Conservation (phyloP, 1,284 basidiomycete species). For the Trametes pubescens region DNA sequence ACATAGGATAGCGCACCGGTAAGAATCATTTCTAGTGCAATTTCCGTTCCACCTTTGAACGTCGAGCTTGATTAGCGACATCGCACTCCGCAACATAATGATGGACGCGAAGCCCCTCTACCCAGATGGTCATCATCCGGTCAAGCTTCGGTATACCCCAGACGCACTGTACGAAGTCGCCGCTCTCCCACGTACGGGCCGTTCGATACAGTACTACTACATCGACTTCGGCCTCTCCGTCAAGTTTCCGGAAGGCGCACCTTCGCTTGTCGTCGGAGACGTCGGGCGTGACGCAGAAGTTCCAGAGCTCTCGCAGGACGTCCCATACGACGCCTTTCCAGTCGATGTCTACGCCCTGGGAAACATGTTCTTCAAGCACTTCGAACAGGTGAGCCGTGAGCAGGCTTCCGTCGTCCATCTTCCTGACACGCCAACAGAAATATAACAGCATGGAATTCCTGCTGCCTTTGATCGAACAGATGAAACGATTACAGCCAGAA, state of each 20-base stretch:
- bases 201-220: constrained; percentile 38
- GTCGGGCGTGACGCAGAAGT: constrained; percentile 37
- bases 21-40: not conserved
- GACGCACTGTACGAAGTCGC: constrained; percentile 22
- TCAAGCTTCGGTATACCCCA: constrained; percentile 4
- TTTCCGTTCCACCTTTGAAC: not conserved
- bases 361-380: constrained; percentile 28
- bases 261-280: constrained; percentile 22
- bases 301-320: constrained; percentile 39
- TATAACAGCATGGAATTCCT: constrained; percentile 18
- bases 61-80: constrained; percentile 34
- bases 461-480: constrained; percentile 7
- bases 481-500: constrained; percentile 8
- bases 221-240: constrained; percentile 42
- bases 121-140: constrained; percentile 40
- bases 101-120: constrained; percentile 40
- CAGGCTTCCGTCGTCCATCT: too few relatives aligned
- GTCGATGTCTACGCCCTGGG: constrained; percentile 43
- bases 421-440: constrained; percentile 2
- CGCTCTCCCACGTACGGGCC: constrained; percentile 19
- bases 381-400: constrained; percentile 16
- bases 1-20: constrained; percentile 40
- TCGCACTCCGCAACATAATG: constrained; percentile 41
- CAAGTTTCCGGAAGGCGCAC: constrained; percentile 19
- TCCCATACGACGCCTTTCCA: constrained; percentile 43